Evolutionary conservation across 331 rosid genomes (phyloP).

Genomic region (Stylosanthes scabra): DNA sequence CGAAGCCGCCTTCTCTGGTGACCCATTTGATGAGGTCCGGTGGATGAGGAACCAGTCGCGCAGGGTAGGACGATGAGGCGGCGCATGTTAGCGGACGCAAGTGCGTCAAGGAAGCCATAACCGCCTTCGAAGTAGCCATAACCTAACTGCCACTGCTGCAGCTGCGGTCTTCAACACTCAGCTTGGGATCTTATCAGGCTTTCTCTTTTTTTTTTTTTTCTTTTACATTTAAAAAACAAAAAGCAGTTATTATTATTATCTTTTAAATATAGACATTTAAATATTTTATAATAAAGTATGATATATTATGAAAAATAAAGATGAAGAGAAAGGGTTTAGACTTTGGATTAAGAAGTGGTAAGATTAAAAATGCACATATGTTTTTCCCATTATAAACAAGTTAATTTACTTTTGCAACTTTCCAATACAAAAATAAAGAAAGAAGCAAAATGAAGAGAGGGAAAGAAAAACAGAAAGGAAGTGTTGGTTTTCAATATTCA

Average conservation of each 20-base stretch:
- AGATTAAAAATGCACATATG: neutral
- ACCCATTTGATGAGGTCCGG: conserved; percentile 90
- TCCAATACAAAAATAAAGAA: neutral
- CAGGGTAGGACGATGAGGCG: conserved; percentile 52
- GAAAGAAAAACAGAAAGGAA: neutral
- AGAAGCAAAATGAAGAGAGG: neutral
- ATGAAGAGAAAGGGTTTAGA: no score
- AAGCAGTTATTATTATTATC: no score
- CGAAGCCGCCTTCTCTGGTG: conserved; percentile 81
- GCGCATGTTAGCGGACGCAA: conserved; percentile 76
- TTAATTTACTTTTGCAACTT: neutral
- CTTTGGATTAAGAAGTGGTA: no score
- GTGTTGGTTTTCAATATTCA: neutral
- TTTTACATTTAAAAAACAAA: no score
- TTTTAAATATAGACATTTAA: no score
- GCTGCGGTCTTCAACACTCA: neutral
- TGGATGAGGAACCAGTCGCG: conserved; percentile 71
- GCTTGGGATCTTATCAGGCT: no score
- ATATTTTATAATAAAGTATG: no score
- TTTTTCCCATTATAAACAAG: neutral
- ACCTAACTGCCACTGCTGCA: neutral
- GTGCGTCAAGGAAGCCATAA: conserved; percentile 73
- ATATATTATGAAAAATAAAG: no score
- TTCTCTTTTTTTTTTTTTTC: no score
- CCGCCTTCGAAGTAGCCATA: conserved; percentile 62